Base-by-base conservation (phyloP, 2,329 filamentous ascomycete species). In the Epichloe scottii region DNA sequence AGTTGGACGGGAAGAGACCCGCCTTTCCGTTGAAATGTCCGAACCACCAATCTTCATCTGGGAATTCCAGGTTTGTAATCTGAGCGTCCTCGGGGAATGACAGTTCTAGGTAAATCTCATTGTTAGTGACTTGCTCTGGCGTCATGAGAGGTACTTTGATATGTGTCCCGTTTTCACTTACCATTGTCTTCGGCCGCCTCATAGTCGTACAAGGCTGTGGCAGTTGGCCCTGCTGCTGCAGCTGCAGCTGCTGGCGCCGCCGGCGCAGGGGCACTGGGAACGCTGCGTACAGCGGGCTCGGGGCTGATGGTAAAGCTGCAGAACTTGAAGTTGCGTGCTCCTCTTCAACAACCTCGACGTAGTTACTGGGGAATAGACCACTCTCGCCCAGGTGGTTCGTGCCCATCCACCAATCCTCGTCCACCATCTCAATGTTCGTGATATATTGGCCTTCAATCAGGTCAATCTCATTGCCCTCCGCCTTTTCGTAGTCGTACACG, bases 401-500 rank as follows among this genome's bases (percentile, higher is more conserved):
- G 42, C 94, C 93, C 79, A 95, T 86, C 93, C 93, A 98, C 93
- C 93, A 98, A 65, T 98, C 91, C 48, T 94, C 86, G 60, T 97
- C 93, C 2, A 98, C 89, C 87, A 94, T 94, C 56, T 97, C 89
- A 61, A 98, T 95, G 64, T 95, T 85, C 23, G 79, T 89, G 38
- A 98, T 85, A 56, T 84, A 80, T 61, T 96, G 87, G 55, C 90
- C 90, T 69, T 98, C 93, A 26, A 79, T 76, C 17, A 98, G 77
- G 57, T 95, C 89, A 52, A 98, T 80, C 70, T 98, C 93, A 62
- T 98, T 98, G 58, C 95, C 90, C 67, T 98, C 93, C 1, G 89
- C 89, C 71, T 94, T 96, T 62, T 96, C 91, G 63, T 98, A 98
- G 65, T 98, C 93, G 65, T 93, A 98, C 62, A 93, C 84, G 37